Base-by-base conservation (phyloP, 2,329 filamentous ascomycete genomes). In the Colletotrichum salicis region DNA sequence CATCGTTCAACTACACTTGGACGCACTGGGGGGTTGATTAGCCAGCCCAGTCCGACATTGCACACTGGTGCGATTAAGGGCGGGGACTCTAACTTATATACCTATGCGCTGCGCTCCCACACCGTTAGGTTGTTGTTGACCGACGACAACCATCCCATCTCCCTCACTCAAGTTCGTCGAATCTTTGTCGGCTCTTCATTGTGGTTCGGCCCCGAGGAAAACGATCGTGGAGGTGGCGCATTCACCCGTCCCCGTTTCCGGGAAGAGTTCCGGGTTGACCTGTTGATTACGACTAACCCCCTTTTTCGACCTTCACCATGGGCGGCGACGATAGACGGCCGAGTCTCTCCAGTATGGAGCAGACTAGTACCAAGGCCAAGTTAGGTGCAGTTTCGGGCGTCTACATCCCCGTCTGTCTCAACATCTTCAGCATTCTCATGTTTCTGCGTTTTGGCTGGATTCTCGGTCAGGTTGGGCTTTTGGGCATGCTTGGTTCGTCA, bases 361-460 rank as follows among this genome's bases (percentile, higher is more conserved):
- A 65, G 29, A 41, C 75, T 37, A 80, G 74, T 70, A 85, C 82
- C 76, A 82, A 80, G 73, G 78, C 87, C 76, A 96, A 96, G 82
- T 86, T 97, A 69, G 93, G 93, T 48, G 91, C 90, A 10, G 90
- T 94, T 75, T 93, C 91, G 4, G 93, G 93, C 8, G 93, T 97
- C 59, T 97, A 95, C 80, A 93, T 97, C 19, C 94, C 94, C 1
- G 94, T 94, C n/a, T 95, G 92, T 73, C 85, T 97, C 75, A 97
- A 96, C 80, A 94, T 97, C 54, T 84, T 97, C 75, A 96, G 93
- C 76, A 97, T 97, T 81, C 88, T 97, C 73, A 97, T 97, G 94
- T 97, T 97, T 82, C 86, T 97, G 76, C 90, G 94, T 27, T 97
- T 97, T 80, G 94, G 94, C 27, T 91, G 94, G 76, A 93, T 97